Evolutionary conservation across 2,329 filamentous ascomycete species (phyloP).

Genomic region (Xylariales sp.): DNA sequence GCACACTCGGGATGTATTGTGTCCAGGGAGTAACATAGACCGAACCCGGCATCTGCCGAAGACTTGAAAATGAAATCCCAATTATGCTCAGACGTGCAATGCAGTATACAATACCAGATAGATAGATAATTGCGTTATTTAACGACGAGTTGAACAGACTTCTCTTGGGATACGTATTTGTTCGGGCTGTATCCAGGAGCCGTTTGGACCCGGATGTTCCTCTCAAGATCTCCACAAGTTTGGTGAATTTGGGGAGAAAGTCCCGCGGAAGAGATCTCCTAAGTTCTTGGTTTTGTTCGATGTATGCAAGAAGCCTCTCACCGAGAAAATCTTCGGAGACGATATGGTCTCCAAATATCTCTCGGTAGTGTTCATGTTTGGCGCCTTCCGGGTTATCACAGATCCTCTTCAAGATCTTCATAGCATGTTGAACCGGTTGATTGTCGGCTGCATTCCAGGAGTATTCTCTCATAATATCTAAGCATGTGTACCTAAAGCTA

Average conservation of each 20-base stretch:
- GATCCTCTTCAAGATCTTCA: neutral
- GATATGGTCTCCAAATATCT: constrained; percentile 8
- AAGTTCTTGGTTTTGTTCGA: neutral
- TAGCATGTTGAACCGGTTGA: neutral
- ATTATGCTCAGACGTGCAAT: constrained; percentile 15
- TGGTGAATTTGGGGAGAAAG: no score
- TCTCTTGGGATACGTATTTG: constrained; percentile 20
- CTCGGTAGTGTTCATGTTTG: constrained; percentile 5
- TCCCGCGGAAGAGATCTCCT: no score
- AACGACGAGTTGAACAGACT: neutral
- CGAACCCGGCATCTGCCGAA: constrained; percentile 27
- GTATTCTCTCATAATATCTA: constrained; percentile 26
- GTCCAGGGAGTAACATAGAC: constrained; percentile 27
- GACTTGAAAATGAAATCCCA: constrained; percentile 21
- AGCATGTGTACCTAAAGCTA: constrained; percentile 10
- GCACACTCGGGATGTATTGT: constrained; percentile 17
- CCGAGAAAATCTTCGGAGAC: neutral
- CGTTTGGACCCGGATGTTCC: constrained; percentile 5
- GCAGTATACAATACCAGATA: constrained; percentile 19
- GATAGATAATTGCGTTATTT: constrained; percentile 20
- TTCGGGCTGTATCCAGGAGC: constrained; percentile 17
- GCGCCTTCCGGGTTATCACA: neutral
- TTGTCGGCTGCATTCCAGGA: constrained; percentile 22
- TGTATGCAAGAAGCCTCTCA: constrained; percentile 5
- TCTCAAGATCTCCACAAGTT: no score